Evolutionary conservation across 495 filamentous ascomycete genomes (phyloP).

Genomic region (Chaetomium cochliodes): DNA sequence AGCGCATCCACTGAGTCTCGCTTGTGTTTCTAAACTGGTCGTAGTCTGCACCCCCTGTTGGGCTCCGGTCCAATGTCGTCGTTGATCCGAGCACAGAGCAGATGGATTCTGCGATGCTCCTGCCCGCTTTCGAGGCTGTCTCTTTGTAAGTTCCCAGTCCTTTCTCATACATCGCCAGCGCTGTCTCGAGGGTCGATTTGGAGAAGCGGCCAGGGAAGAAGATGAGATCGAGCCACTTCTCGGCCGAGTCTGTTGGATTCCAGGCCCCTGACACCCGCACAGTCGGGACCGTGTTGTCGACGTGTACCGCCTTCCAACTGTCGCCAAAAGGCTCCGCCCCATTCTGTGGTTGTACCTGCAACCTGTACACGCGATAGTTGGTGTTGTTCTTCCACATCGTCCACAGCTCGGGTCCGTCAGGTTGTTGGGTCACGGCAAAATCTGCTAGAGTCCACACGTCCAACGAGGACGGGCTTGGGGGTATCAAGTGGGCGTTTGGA

Average conservation of each 20-base stretch:
- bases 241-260: conserved; percentile 62
- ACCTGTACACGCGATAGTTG: conserved; percentile 66
- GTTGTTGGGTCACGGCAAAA: conserved; percentile 61
- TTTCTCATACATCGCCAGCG: conserved; percentile 70
- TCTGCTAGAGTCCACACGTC: conserved; percentile 87
- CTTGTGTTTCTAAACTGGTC: conserved; percentile 66
- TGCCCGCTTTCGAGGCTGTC: conserved; percentile 43
- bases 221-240: conserved; percentile 72
- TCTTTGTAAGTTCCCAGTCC: conserved; percentile 49
- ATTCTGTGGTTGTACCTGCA: conserved; percentile 40
- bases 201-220: conserved; percentile 78
- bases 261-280: conserved; percentile 56
- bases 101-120: conserved; percentile 62
- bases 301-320: conserved; percentile 70
- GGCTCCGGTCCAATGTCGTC: conserved; percentile 57
- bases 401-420: conserved; percentile 64
- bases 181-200: conserved; percentile 74
- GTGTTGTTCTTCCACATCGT: conserved; percentile 83
- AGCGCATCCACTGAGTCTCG: conserved; percentile 83
- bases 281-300: conserved; percentile 58
- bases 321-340: conserved; percentile 59
- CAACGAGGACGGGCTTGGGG: conserved; percentile 65
- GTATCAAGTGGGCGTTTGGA: conserved; percentile 58
- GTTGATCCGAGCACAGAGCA: conserved; percentile 66
- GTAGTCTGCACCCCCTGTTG: conserved; percentile 68